Evolutionary conservation across 2,329 filamentous ascomycete genomes (phyloP).

Genomic region (Fonsecaea multimorphosa): DNA sequence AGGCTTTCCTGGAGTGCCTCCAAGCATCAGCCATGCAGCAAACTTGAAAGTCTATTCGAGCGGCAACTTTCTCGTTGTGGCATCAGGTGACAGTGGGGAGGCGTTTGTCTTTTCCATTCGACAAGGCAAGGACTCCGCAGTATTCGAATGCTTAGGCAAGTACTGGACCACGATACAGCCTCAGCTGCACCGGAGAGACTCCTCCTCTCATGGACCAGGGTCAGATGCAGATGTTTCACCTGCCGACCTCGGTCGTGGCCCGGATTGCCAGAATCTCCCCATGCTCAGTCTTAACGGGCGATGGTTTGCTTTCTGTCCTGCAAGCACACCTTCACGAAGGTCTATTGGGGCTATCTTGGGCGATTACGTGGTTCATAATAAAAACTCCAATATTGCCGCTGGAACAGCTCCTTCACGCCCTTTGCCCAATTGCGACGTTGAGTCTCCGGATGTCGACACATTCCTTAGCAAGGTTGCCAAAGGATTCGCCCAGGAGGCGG

Average conservation of each 20-base stretch:
- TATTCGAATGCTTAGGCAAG: slow-evolving; percentile 78
- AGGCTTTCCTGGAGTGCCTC: slow-evolving; percentile 19
- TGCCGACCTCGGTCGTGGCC: slow-evolving; percentile 46
- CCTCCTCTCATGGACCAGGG: slow-evolving; percentile 51
- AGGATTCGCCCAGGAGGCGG: slow-evolving; percentile 57
- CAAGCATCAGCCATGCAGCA: slow-evolving; percentile 56
- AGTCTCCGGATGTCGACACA: slow-evolving; percentile 55
- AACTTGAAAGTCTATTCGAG: slow-evolving; percentile 76
- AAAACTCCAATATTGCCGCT: slow-evolving; percentile 50
- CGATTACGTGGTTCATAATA: slow-evolving; percentile 44
- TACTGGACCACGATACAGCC: slow-evolving; percentile 85
- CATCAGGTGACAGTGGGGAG: slow-evolving; percentile 84
- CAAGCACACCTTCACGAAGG: slow-evolving; percentile 46
- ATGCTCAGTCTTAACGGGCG: slow-evolving; percentile 53
- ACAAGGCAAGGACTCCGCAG: slow-evolving; percentile 35
- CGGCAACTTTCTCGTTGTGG: slow-evolving; percentile 72
- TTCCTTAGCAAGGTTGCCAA: slow-evolving; percentile 55
- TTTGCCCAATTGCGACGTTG: slow-evolving; percentile 51
- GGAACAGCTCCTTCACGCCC: slow-evolving; percentile 52
- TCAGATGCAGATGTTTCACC: slow-evolving; percentile 53
- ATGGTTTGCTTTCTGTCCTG: slow-evolving; percentile 55
- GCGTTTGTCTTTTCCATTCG: slow-evolving; percentile 73
- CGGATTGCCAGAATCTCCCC: slow-evolving; percentile 44
- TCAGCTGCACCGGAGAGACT: slow-evolving; percentile 51
- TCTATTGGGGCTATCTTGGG: slow-evolving; percentile 53